Percentiles rank a stretch among this genome's conserved stretches.
These are phyloP conservation scores for Sisymbrium irio DNA, from an alignment of 345 rosid species.

Conservation along the genomic window DNA sequence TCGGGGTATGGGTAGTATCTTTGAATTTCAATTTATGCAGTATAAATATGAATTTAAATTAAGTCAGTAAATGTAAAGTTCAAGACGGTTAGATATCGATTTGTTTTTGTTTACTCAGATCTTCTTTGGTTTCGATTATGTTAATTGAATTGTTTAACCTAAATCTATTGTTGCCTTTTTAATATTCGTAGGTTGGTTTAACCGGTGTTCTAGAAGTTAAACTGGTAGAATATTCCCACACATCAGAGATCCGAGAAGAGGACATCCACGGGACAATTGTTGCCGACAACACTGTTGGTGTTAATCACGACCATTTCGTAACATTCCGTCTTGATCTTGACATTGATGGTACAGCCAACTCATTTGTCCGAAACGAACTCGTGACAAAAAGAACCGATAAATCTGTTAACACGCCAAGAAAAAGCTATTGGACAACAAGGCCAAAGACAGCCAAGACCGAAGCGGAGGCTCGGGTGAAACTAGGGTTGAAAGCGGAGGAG, in stretches of 20 bases:
- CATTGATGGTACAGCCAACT: constrained; percentile 47
- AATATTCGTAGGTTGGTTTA: constrained; percentile 6
- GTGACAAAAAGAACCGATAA: constrained; percentile 27
- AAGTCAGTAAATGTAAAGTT: neutral
- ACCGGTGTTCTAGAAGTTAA: constrained; percentile 52
- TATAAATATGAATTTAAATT: neutral
- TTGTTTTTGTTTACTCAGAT: neutral
- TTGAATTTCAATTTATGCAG: too few relatives aligned
- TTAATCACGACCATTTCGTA: constrained; percentile 56
- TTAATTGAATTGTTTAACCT: too few relatives aligned
- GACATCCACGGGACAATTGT: constrained; percentile 46
- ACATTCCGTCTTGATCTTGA: constrained; percentile 52
- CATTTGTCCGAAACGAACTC: constrained; percentile 42
- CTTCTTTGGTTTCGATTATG: neutral
- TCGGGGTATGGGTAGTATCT: constrained; percentile 34
- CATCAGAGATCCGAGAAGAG: constrained; percentile 33
- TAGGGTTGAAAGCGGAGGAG: constrained; percentile 33
- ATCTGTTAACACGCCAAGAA: constrained; percentile 38
- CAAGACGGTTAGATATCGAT: neutral
- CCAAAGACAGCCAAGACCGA: constrained; percentile 47
- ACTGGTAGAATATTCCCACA: constrained; percentile 33
- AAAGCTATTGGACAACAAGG: constrained; percentile 49
- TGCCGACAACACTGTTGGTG: constrained; percentile 45
- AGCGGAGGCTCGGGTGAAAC: constrained; percentile 37
- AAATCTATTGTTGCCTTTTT: neutral